These are phyloP conservation scores for Maudiozyma pseudohumilis DNA, from an alignment of 805 yeast genomes.

Conservation along the genomic window DNA sequence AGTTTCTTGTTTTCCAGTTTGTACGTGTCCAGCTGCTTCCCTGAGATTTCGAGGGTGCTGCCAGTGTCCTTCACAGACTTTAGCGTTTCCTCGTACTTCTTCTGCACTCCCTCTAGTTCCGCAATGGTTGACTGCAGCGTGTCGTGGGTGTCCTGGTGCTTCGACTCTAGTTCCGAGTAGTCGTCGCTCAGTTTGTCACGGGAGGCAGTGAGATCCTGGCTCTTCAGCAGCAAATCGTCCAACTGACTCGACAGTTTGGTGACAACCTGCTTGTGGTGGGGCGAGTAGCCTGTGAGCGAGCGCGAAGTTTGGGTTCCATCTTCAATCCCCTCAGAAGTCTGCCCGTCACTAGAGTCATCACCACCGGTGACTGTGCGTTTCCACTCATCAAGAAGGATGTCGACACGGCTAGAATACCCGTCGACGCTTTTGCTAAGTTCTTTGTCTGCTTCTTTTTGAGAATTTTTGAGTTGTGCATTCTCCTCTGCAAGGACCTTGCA, in stretches of 20 bases:
- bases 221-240: constrained; percentile 42
- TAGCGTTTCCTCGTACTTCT: constrained; percentile 60
- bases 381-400: constrained; percentile 22
- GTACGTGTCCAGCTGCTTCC: constrained; percentile 56
- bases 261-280: constrained; percentile 26
- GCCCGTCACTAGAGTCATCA: constrained; percentile 5
- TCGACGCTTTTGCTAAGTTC: constrained; percentile 26
- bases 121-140: constrained; percentile 22
- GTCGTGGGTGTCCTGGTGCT: constrained; percentile 17
- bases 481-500: constrained; percentile 38
- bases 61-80: constrained; percentile 66
- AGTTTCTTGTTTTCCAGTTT: constrained; percentile 47
- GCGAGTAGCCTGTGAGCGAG: constrained; percentile 2
- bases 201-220: constrained; percentile 33
- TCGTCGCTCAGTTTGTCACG: constrained; percentile 29
- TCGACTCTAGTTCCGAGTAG: constrained; percentile 21
- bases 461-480: constrained; percentile 32
- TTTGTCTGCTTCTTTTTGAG: constrained; percentile 27
- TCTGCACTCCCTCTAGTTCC: constrained; percentile 41
- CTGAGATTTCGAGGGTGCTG: constrained; percentile 62
- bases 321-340: neutral
- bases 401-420: constrained; percentile 23
- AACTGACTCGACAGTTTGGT: constrained; percentile 43
- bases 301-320: too few relatives aligned
- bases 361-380: constrained; percentile 7